Conservation (phyloP, 2,329 filamentous ascomycete genomes). For the Colletotrichum sp. region DNA sequence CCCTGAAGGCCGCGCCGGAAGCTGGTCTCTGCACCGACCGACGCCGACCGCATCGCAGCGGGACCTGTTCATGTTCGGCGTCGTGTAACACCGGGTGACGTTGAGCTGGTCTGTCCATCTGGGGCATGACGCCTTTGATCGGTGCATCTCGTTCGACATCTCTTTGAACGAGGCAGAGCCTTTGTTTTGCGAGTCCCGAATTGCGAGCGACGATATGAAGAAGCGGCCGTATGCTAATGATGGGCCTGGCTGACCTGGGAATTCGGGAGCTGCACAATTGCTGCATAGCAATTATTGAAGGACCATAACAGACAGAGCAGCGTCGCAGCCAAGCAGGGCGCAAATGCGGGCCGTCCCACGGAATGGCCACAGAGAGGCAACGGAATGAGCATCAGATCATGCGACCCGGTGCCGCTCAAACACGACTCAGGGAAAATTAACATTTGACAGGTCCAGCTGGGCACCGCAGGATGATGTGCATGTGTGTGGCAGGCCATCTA, state of each 20-base stretch:
- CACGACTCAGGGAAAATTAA: neutral
- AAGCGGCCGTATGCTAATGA: slow-evolving; percentile 7
- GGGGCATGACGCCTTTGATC: slow-evolving; percentile 2
- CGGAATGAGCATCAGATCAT: slow-evolving; percentile 10
- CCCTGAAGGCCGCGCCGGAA: neutral
- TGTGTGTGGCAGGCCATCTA: neutral
- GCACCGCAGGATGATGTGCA: neutral
- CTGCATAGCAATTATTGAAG: neutral
- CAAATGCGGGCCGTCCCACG: slow-evolving; percentile 15
- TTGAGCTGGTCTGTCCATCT: neutral
- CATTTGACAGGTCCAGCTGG: neutral
- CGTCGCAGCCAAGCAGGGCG: neutral
- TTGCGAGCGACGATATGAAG: neutral
- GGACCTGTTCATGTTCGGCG: neutral
- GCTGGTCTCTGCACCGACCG: neutral
- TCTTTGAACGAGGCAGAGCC: neutral
- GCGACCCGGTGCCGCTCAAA: neutral
- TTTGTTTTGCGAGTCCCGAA: slow-evolving; percentile 4
- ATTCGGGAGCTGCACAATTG: neutral
- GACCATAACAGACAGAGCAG: neutral
- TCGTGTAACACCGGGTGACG: neutral
- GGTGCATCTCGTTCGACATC: neutral
- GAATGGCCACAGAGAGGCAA: neutral
- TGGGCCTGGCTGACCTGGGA: neutral
- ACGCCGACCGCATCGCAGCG: neutral